A percentile compares a stretch with the other conserved stretches of the same genome.
These are phyloP conservation scores for Arachis monticola DNA, from an alignment of 331 rosid genomes.

Conservation along the genomic window DNA sequence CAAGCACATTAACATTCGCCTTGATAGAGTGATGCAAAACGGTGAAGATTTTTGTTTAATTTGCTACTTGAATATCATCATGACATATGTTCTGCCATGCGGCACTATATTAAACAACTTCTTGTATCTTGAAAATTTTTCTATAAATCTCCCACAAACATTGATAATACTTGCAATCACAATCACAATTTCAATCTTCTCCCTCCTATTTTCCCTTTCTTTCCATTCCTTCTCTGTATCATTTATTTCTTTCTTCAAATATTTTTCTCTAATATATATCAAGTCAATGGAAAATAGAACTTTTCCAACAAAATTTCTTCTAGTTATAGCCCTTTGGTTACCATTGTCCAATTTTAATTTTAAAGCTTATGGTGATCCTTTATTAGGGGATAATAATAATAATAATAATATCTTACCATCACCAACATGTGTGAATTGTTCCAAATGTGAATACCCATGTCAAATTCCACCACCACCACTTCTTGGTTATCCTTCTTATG, in stretches of 20 bases:
- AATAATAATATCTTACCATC: neutral
- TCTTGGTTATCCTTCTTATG: conserved; percentile 3
- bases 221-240: no score
- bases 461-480: conserved; percentile 20
- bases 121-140: neutral
- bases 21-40: conserved; percentile 14
- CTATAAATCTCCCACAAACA: neutral
- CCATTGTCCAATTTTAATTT: conserved; percentile 1
- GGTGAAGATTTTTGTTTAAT: neutral
- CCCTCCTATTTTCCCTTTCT: neutral
- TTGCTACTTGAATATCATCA: conserved; percentile 6
- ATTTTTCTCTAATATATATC: neutral
- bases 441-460: conserved; percentile 38
- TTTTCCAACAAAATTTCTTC: conserved; percentile 1
- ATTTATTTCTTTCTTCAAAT: neutral
- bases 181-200: neutral
- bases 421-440: conserved; percentile 19
- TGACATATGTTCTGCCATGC: conserved; percentile 41
- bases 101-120: conserved; percentile 1
- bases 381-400: neutral
- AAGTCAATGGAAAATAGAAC: conserved; percentile 2
- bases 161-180: neutral
- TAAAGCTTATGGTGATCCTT: conserved; percentile 27
- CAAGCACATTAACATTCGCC: no score
- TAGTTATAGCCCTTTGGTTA: neutral